Evolutionary conservation across 352 stramenopile genomes (phyloP), one percentile per base, ranked within the genome.

Genomic region (Globisporangium cederbergense): DNA sequence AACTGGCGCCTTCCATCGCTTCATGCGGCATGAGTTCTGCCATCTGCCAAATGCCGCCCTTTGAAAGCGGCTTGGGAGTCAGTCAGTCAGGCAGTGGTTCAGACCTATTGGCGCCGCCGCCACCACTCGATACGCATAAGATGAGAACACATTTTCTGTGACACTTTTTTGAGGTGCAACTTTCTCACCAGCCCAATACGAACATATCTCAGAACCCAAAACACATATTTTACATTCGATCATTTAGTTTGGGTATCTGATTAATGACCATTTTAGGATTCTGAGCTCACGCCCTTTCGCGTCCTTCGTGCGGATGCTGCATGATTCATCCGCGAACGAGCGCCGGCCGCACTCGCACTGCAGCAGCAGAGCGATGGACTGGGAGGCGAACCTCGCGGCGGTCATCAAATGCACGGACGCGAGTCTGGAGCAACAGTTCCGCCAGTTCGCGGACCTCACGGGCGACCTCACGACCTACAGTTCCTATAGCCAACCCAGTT

Each of bases 331-430:
- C n/a, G 30, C 42, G 28, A 14, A 46, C 30, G 32, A 16, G 13
- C 30, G 45, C 13, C 2, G 43, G 45, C 13, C 2, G 43, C 20
- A 22, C 20, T 34, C 22, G 22, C 9, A 11, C 11, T 54, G 47
- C 11, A 42, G 36, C 36, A 11, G 20, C n/a, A 5, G 25, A 28
- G 30, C 14, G 28, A 70, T 70, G 65, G 58, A 70, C 53, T 70
- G 65, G 65, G 67, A 71, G 14, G 70, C 76, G 45, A 92, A 91
- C 72, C 78, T 95, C 62, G 82, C 83, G 1, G 74, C 84, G 38
- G 80, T 91, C 64, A 92, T 95, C 76, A 88, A 89, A 66, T 88
- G 85, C 76, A 91, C 83, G 54, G 84, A 95, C 64, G 84, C 75
- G 50, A 89, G 79, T 22, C 74, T 95, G 20, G 70, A 80, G 58